Evolutionary conservation across 495 filamentous ascomycete species (phyloP).

Genomic region (Bathelium albidoporum): DNA sequence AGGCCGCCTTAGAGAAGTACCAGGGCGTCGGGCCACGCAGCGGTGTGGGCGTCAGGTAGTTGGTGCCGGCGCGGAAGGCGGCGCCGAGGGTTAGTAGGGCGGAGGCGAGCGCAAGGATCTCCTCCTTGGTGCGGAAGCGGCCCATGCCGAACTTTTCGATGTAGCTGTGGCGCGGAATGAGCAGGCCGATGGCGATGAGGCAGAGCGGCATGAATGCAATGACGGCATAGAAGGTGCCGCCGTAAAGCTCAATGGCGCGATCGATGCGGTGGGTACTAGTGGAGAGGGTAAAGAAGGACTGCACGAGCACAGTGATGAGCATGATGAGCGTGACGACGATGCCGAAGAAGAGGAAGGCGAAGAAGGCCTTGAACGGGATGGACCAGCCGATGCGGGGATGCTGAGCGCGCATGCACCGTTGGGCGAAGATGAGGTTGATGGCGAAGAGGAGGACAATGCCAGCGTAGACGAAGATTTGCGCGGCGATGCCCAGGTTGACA

Average conservation of each 20-base stretch:
- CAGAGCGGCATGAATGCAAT: conserved; percentile 68
- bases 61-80: conserved; percentile 51
- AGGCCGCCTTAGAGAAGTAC: conserved; percentile 59
- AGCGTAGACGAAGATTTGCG: conserved; percentile 51
- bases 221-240: conserved; percentile 53
- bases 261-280: conserved; percentile 39
- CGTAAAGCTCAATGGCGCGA: conserved; percentile 57
- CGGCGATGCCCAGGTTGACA: conserved; percentile 29
- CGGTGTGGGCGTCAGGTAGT: conserved; percentile 44
- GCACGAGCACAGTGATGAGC: conserved; percentile 56
- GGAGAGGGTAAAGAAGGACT: conserved; percentile 56
- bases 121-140: conserved; percentile 51
- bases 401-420: conserved; percentile 63
- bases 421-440: conserved; percentile 67
- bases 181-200: conserved; percentile 43
- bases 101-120: conserved; percentile 47
- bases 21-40: conserved; percentile 44
- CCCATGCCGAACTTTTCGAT: conserved; percentile 66
- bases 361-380: conserved; percentile 35
- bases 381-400: conserved; percentile 66
- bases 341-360: conserved; percentile 50
- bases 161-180: conserved; percentile 38
- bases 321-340: conserved; percentile 54
- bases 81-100: conserved; percentile 59
- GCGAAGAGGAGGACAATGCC: conserved; percentile 74